Percentiles rank a stretch among this genome's conserved stretches.
Conservation (phyloP, 441 rosid genomes). For the Populus hybrid region DNA sequence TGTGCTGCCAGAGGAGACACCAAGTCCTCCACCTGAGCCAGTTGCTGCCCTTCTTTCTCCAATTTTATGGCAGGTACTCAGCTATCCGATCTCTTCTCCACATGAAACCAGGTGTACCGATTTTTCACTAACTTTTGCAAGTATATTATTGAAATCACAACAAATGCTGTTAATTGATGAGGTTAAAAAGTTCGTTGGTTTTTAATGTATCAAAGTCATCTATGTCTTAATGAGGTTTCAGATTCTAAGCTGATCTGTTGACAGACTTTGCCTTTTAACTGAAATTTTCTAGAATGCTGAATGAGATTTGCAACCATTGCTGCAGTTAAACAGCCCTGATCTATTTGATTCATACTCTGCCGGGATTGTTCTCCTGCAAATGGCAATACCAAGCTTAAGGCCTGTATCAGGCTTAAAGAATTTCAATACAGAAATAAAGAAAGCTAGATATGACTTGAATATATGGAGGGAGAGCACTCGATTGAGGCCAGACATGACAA, state of each 20-base stretch:
- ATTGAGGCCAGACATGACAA: conserved; percentile 70
- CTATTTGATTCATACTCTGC: conserved; percentile 88
- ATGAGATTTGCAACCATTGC: conserved; percentile 16
- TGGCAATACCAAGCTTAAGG: conserved; percentile 81
- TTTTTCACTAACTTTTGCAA: background rate
- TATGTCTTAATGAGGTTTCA: background rate
- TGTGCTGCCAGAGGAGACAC: conserved; percentile 96
- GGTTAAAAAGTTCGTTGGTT: background rate
- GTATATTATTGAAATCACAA: background rate
- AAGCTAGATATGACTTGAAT: conserved; percentile 57
- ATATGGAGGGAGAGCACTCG: conserved; percentile 70
- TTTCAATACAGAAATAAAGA: conserved; percentile 70
- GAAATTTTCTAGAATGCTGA: conserved; percentile 3
- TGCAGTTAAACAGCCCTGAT: conserved; percentile 94
- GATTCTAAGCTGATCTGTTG: background rate
- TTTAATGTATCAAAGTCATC: background rate
- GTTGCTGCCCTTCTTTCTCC: conserved; percentile 92
- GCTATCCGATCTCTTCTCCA: background rate
- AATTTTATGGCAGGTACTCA: conserved; percentile 80
- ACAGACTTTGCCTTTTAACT: background rate
- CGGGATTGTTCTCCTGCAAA: conserved; percentile 88
- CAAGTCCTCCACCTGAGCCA: conserved; percentile 93
- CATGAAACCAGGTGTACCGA: background rate
- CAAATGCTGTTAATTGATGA: background rate
- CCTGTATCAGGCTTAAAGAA: conserved; percentile 70